Base-by-base conservation (phyloP, 148 eudicot genomes). In the Amaranthus palmeri region DNA sequence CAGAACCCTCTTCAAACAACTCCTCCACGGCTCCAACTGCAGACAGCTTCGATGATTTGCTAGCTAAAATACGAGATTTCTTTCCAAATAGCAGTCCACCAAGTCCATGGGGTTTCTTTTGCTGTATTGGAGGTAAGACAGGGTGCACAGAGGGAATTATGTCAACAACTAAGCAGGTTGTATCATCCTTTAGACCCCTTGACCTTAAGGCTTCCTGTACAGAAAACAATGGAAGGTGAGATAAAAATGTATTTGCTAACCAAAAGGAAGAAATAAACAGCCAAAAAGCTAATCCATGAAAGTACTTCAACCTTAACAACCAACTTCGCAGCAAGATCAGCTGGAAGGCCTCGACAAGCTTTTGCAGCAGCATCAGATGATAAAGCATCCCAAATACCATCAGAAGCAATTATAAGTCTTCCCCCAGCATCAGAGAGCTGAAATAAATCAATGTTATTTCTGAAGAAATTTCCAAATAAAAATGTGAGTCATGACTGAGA, bases 1-100 rank as follows among this genome's bases (percentile, higher is more conserved):
- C 97, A 76, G 98, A 93, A 69, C 98, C 98, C 83, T 93, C 98
- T 84, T 95, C 98, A 79, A 95, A 95, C 71, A 95, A 82, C 80
- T 95, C 98, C 80, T 95, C 97, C 76, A 91, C 98, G 74, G 81
- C 88, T 67, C 98, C 98, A 61, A 95, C 89, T 40, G 91, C 88
- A 74, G 98, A 89, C 64, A 89, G 96, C 82, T 84, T 93, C 71
- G 83, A 72, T 62, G 85, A 82, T 77, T 88, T 89, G 76, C 79
- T 78, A 15, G 50, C 69, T 59, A 85, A 72, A 78, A 81, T 88
- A 8, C 69, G 91, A 67, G 78, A 79, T 78, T 63, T 86, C 84
- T 83, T 93, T 70, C 98, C 85, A 75, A 84, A 86, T 25, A 91
- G 70, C 67, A 87, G 67, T 70, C 92, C 90, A 79, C 72, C 81